Evolutionary conservation across 495 filamentous ascomycete species (phyloP), one percentile per base, ranked within the genome.

Genomic region (Thermochaetoides thermophila): DNA sequence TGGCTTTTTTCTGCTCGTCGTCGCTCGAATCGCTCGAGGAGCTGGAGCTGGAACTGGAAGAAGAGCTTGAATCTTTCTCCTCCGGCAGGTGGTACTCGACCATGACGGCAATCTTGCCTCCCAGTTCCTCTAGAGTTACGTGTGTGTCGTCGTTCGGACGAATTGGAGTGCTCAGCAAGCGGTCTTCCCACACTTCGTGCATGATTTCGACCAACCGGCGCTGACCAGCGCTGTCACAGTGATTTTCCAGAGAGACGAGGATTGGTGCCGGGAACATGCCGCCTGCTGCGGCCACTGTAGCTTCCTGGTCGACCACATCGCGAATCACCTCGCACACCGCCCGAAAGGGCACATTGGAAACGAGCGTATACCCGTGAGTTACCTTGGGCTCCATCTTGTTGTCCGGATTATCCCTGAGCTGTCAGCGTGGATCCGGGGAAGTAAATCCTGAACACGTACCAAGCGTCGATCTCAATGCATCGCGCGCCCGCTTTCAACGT

Each of bases 391-490:
- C 68, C 9, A 57, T 51, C 6, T 33, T 38, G 35, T 66, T 38
- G 16, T 69, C 60, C 11, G 55, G 43, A 32, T 67, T 51, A 37
- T 72, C 64, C 66, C 31, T 34, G 2, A 7, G n/a, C 15, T 2
- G 21, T 24, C 11, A 24, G 21, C 16, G 15, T 30, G 4, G 4
- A 5, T 27, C 31, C 3, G 5, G 11, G 8, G 12, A 20, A 14
- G n/a, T 11, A 12, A n/a, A 29, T n/a, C n/a, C n/a, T n/a, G n/a
- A n/a, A n/a, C n/a, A 32, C 36, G 12, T 19, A 40, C 41, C 68
- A 72, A 7, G 64, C 68, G 36, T 71, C 66, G 24, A 72, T 72
- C 45, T 72, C 68, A n/a, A 72, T 62, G 37, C 68, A 72, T 10
- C 66, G 42, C 5, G 66, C 62, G 12, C 68, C 68, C 4, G 64